phyloP scores from a whole-genome alignment of 2,329 filamentous ascomycete genomes.

The Periconia sp. region DNA sequence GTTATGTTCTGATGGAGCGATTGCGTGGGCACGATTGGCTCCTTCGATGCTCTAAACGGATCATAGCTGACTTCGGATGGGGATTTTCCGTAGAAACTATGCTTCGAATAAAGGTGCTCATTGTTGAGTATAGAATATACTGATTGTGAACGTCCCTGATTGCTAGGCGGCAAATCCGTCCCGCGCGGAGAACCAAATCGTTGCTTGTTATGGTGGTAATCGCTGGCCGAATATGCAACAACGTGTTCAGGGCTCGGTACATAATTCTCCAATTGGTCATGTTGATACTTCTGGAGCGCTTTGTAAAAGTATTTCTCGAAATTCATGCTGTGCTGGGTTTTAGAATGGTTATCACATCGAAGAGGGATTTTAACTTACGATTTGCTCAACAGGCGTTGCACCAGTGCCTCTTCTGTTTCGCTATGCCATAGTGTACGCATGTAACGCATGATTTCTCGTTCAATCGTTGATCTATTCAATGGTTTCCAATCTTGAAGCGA shows the following conservation, averaged over 20 bases:
- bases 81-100: slow-evolving; percentile 52
- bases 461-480: slow-evolving; percentile 67
- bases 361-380: slow-evolving; percentile 37
- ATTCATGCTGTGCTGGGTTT: slow-evolving; percentile 61
- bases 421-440: slow-evolving; percentile 91
- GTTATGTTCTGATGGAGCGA: slow-evolving; percentile 67
- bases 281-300: slow-evolving; percentile 77
- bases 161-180: slow-evolving; percentile 30
- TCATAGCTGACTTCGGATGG: slow-evolving; percentile 70
- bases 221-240: slow-evolving; percentile 81
- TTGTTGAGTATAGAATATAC: slow-evolving; percentile 61
- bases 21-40: slow-evolving; percentile 51
- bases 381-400: slow-evolving; percentile 62
- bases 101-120: slow-evolving; percentile 52
- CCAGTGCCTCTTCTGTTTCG: slow-evolving; percentile 71
- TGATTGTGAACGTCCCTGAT: slow-evolving; percentile 52
- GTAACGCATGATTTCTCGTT: slow-evolving; percentile 79
- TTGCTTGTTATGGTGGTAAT: slow-evolving; percentile 69
- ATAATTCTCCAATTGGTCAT: slow-evolving; percentile 86
- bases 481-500: slow-evolving; percentile 65
- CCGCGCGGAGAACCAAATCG: slow-evolving; percentile 19
- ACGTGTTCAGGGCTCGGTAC: slow-evolving; percentile 62
- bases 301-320: slow-evolving; percentile 94
- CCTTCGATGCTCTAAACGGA: slow-evolving; percentile 73
- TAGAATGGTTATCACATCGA: neutral